Evolutionary conservation across 495 filamentous ascomycete species (phyloP).

Genomic region (Neurospora sp.): DNA sequence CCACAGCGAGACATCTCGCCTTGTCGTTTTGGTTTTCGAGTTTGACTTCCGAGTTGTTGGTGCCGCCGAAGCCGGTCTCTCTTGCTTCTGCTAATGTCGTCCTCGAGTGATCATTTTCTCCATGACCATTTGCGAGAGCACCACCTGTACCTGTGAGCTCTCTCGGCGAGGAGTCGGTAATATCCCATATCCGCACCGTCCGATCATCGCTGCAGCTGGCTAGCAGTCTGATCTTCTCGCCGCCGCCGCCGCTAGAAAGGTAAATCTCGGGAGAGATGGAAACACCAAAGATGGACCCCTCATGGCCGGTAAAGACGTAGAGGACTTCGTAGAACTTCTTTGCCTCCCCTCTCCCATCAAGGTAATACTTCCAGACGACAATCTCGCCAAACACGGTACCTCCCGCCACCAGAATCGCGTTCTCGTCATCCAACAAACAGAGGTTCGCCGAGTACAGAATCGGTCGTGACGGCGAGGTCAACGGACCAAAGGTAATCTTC

Average conservation of each 20-base stretch:
- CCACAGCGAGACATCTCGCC: constrained; percentile 45
- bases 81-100: constrained; percentile 20
- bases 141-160: too few species aligned
- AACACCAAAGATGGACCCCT: constrained; percentile 88
- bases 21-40: constrained; percentile 10
- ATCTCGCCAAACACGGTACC: constrained; percentile 94
- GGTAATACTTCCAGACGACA: constrained; percentile 69
- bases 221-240: constrained; percentile 45
- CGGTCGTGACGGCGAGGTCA: constrained; percentile 64
- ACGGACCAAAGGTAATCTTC: too few species aligned
- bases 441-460: constrained; percentile 83
- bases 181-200: constrained; percentile 82
- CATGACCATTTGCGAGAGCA: too few species aligned
- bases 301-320: constrained; percentile 74
- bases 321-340: constrained; percentile 39
- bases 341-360: constrained; percentile 5
- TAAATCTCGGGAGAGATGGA: constrained; percentile 55
- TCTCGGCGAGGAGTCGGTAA: constrained; percentile 35
- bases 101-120: background rate
- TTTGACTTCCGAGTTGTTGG: constrained; percentile 15
- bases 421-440: constrained; percentile 40
- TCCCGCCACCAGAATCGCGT: constrained; percentile 60
- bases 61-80: constrained; percentile 40
- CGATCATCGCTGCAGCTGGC: constrained; percentile 94
- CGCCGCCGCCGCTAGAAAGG: constrained; percentile 11